A percentile compares a stretch with the other conserved stretches of the same genome.
These are phyloP conservation scores for Hippophae tibetana DNA, from an alignment of 306 rosid genomes.

Conservation along the genomic window DNA sequence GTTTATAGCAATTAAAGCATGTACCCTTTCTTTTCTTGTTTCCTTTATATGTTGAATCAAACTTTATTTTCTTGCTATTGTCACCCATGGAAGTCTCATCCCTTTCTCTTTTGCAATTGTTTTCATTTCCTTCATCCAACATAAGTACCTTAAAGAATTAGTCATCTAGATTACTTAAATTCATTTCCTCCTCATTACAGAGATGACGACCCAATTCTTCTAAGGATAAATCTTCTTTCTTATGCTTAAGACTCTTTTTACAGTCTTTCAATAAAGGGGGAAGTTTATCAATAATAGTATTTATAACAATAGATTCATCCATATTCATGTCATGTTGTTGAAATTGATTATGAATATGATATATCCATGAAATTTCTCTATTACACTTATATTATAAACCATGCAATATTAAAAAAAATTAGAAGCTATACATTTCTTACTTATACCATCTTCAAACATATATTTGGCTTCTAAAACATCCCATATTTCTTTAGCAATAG, in stretches of 20 bases:
- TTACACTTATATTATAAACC: neutral
- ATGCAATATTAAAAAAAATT: neutral
- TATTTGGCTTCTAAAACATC: neutral
- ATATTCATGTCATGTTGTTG: constrained; percentile 2
- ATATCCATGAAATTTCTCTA: neutral
- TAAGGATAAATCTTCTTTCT: constrained; percentile 2
- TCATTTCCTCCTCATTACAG: neutral
- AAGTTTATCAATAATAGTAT: constrained; percentile 6
- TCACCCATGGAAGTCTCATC: no score
- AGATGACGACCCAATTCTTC: neutral
- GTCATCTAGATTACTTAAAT: no score
- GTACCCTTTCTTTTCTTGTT: neutral
- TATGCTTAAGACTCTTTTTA: constrained; percentile 2
- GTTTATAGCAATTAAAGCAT: neutral
- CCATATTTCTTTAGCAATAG: neutral
- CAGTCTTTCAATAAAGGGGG: constrained; percentile 9
- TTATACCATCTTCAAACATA: neutral
- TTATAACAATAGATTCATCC: constrained; percentile 5
- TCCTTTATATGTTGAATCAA: neutral
- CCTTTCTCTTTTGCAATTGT: no score
- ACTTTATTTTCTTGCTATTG: no score
- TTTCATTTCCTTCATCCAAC: no score
- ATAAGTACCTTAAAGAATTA: no score
- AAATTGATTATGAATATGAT: neutral
- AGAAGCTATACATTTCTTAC: neutral